Conservation (phyloP, 352 stramenopile genomes). For the Globisporangium paddicum region DNA sequence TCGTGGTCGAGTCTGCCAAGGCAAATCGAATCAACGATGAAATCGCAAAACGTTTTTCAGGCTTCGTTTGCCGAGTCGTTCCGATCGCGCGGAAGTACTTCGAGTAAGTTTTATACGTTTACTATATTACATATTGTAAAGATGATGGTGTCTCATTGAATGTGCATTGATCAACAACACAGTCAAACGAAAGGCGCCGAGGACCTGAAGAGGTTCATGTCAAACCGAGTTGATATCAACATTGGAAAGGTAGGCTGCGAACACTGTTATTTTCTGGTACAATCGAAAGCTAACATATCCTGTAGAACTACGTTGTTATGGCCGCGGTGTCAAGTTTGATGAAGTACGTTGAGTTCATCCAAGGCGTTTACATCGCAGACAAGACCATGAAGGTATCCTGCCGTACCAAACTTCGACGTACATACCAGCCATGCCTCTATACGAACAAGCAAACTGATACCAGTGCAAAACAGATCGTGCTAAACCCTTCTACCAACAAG, state of each 20-base stretch:
- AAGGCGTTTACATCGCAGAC: constrained; percentile 80
- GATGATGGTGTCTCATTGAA: background rate
- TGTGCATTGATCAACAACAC: background rate
- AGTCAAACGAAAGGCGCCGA: constrained; percentile 84
- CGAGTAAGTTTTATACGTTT: constrained; percentile 28
- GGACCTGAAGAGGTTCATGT: constrained; percentile 77
- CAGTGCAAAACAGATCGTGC: constrained; percentile 39
- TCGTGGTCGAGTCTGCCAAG: constrained; percentile 62
- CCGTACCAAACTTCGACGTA: background rate
- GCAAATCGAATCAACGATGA: constrained; percentile 63
- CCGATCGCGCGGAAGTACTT: constrained; percentile 79
- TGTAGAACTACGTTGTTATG: constrained; percentile 83
- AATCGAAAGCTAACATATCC: background rate
- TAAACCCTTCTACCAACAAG: constrained; percentile 68
- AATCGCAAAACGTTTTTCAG: constrained; percentile 52
- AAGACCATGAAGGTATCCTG: constrained; percentile 72
- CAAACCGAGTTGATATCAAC: constrained; percentile 81
- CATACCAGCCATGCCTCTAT: background rate
- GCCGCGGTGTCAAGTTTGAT: constrained; percentile 74
- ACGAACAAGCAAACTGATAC: background rate
- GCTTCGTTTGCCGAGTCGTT: constrained; percentile 51
- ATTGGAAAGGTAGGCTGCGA: constrained; percentile 47
- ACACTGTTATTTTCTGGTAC: background rate
- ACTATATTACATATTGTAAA: background rate
- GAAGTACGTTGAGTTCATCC: constrained; percentile 85